These are phyloP conservation scores for Yarrowia sp. DNA, from an alignment of 805 yeast genomes.

Conservation along the genomic window DNA sequence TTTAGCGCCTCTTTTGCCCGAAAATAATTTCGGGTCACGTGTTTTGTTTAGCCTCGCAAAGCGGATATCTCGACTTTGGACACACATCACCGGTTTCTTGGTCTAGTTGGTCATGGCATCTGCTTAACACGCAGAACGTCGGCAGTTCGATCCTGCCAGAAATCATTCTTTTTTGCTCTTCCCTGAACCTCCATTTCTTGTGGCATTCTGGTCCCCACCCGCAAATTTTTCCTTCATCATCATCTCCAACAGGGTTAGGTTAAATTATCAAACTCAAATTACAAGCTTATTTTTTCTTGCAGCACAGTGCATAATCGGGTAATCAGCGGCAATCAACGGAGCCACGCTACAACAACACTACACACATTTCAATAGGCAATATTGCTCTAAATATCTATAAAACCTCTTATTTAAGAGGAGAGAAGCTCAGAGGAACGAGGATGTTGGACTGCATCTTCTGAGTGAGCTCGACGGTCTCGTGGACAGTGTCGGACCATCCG, in stretches of 20 bases:
- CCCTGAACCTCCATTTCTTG: neutral
- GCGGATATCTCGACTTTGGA: too few species aligned
- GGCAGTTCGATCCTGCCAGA: constrained; percentile 98
- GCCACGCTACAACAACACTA: too few species aligned
- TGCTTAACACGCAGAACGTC: constrained; percentile 99
- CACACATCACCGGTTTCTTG: constrained; percentile 42
- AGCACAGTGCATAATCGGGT: constrained; percentile 3
- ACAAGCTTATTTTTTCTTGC: constrained; percentile 1
- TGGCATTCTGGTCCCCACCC: neutral
- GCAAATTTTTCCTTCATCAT: neutral
- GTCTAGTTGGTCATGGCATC: constrained; percentile 99
- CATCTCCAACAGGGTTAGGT: neutral
- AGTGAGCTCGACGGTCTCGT: constrained; percentile 44
- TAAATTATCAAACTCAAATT: too few species aligned
- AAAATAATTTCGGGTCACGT: neutral
- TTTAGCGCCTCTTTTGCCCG: too few species aligned
- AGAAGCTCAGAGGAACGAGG: constrained; percentile 43
- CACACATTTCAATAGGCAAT: neutral
- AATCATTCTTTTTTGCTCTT: constrained; percentile 2
- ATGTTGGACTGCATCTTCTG: constrained; percentile 42
- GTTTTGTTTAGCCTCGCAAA: neutral
- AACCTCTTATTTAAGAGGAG: constrained; percentile 39
- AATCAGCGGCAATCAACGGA: constrained; percentile 5
- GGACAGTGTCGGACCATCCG: constrained; percentile 48
- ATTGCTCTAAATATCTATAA: neutral